Conservation (phyloP, 768 basidiomycete species). For the Trametes cingulata region DNA sequence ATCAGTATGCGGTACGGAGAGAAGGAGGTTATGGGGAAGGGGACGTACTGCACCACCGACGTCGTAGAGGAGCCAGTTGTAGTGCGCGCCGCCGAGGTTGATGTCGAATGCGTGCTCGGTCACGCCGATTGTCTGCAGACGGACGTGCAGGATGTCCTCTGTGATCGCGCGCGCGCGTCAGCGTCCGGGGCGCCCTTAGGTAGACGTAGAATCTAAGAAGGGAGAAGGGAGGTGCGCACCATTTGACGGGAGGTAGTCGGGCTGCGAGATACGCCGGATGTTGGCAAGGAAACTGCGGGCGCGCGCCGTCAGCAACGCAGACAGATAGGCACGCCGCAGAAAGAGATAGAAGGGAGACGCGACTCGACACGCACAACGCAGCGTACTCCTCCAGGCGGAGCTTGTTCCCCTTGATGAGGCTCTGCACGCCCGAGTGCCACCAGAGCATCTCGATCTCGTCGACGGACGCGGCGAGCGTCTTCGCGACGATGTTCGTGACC, state of each 20-base stretch:
- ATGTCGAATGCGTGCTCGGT: conserved; percentile 76
- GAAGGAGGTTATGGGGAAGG: conserved; percentile 8
- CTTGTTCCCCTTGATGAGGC: conserved; percentile 55
- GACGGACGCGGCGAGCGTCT: conserved; percentile 49
- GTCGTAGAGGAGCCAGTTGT: conserved; percentile 81
- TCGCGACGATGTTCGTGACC: conserved; percentile 55
- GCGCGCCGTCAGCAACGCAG: conserved; percentile 4
- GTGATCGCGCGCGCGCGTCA: conserved; percentile 9
- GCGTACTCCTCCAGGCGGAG: conserved; percentile 76
- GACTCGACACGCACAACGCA: conserved; percentile 54
- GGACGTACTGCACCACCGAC: conserved; percentile 77
- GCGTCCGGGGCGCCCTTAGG: conserved; percentile 1
- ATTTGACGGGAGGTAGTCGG: conserved; percentile 71
- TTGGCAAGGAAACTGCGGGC: conserved; percentile 63
- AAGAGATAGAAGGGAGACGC: background rate
- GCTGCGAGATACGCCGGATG: conserved; percentile 62
- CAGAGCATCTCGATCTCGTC: conserved; percentile 65
- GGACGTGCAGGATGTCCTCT: conserved; percentile 81
- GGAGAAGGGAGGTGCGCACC: conserved; percentile 40
- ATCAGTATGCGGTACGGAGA: background rate
- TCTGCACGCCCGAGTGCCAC: conserved; percentile 65
- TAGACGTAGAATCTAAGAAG: background rate
- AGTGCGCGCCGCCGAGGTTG: conserved; percentile 57
- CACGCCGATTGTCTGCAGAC: conserved; percentile 78
- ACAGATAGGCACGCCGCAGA: background rate